Base-by-base conservation (phyloP, 2,329 filamentous ascomycete species). In the Blastomyces parvus region DNA sequence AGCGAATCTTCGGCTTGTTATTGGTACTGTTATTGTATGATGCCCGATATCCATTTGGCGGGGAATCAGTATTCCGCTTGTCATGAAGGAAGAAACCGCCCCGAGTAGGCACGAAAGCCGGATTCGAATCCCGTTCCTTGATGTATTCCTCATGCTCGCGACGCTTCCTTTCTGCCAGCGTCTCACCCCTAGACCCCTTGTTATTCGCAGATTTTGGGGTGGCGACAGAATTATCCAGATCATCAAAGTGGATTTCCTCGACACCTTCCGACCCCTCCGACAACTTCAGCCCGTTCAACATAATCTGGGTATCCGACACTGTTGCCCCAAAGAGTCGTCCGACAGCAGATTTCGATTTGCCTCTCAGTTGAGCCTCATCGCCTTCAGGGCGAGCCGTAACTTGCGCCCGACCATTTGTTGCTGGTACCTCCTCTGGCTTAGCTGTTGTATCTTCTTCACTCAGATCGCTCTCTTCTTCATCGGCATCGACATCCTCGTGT, bases 31-130 rank as follows among this genome's bases (percentile, higher is more conserved):
- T 42, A 19, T 59, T 48, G n/a, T 46, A 48, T 22, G 58, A 19
- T 17, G 58, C 7, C 63, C 89, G 83, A 76, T 93, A 91, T 61
- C 88, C 88, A 76, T 92, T 93, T 61, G 87, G 84, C 67, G 86
- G 85, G 55, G 87, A 84, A n/a, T 88, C 88, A 63, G 88, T 85
- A 69, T 90, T 87, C 66, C 91, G 85, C 71, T 94, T 90, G 30
- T 97, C 94, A 76, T 97, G 93, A 85, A 97, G 91, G 79, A 97
- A 97, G 81, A 97, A 97, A 66, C 90, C 88, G 64, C 94, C 94
- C 68, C 93, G 83, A 72, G 95, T 97, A 62, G 94, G 93, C 62
- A 97, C 93, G 77, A 96, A 96, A 13, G 92, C 87, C 44, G 93
- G 93, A 74, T 96, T 91, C 69, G 90, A 87, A 73, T 96, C 91